phyloP scores from a whole-genome alignment of 257 asterid genomes.

The Capsicum rhomboideum region DNA sequence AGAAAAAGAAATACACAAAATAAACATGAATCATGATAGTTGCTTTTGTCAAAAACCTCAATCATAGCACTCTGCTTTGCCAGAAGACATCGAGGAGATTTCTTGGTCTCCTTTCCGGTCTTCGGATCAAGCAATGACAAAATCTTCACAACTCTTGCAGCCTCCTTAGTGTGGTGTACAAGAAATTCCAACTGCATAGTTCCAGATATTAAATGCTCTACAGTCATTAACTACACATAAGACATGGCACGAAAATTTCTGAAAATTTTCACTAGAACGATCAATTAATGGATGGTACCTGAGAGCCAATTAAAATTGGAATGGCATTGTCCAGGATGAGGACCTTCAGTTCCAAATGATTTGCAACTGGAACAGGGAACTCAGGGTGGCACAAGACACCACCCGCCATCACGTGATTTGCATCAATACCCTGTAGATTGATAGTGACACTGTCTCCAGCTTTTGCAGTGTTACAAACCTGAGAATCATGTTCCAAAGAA shows the following conservation, averaged over 20 bases:
- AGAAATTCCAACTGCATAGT: conserved; percentile 74
- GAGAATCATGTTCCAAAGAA: conserved; percentile 61
- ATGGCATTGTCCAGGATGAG: conserved; percentile 54
- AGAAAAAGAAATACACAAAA: not conserved
- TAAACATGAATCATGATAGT: not conserved
- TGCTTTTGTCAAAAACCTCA: conserved; percentile 44
- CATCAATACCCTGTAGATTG: conserved; percentile 70
- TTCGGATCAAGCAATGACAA: conserved; percentile 72
- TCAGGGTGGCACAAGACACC: conserved; percentile 92
- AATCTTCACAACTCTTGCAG: conserved; percentile 63
- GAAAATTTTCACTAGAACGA: not conserved
- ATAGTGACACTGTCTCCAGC: conserved; percentile 89
- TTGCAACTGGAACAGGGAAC: conserved; percentile 66
- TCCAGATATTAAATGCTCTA: not conserved
- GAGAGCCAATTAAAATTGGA: conserved; percentile 83
- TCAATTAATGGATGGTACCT: conserved; percentile 28
- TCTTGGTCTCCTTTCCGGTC: conserved; percentile 70
- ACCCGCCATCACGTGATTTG: conserved; percentile 55
- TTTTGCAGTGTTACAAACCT: conserved; percentile 57
- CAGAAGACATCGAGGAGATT: conserved; percentile 73
- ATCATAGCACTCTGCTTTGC: conserved; percentile 81
- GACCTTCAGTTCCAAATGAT: conserved; percentile 74
- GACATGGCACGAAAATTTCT: not conserved
- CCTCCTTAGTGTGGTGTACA: conserved; percentile 79
- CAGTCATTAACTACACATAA: not conserved